Evolutionary conservation across 345 rosid species (phyloP).

Genomic region (Arabidopsis suecica): DNA sequence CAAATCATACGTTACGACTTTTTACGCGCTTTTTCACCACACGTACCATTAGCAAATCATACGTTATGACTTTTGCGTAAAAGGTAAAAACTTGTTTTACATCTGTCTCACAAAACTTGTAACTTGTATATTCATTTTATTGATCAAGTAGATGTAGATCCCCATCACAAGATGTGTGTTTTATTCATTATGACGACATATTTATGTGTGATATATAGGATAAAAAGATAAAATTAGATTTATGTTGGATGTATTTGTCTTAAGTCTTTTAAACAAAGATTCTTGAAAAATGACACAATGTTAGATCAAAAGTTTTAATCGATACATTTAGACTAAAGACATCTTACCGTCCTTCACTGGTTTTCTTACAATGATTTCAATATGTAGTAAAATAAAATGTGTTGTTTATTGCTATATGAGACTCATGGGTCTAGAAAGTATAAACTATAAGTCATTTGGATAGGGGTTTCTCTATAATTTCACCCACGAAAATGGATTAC

Average conservation of each 20-base stretch:
- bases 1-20: conserved; percentile 36
- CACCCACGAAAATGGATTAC: background rate
- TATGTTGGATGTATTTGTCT: conserved; percentile 10
- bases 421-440: background rate
- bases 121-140: background rate
- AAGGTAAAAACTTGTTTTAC: background rate
- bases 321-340: conserved; percentile 16
- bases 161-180: conserved; percentile 4
- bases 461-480: background rate
- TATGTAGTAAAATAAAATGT: background rate
- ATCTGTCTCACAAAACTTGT: conserved; percentile 9
- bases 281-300: conserved; percentile 5
- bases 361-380: background rate
- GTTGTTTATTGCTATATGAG: background rate
- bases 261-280: conserved; percentile 17
- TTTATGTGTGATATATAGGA: background rate
- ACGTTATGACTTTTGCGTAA: background rate
- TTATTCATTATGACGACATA: background rate
- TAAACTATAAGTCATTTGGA: background rate
- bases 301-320: conserved; percentile 36
- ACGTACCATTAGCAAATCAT: conserved; percentile 21
- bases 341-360: conserved; percentile 5
- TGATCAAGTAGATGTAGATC: background rate
- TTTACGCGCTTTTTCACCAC: conserved; percentile 28
- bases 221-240: background rate